Percentiles rank a stretch among this genome's conserved stretches.
Evolutionary conservation across 768 basidiomycete genomes (phyloP).

Genomic region (Tephrocybe sp.): DNA sequence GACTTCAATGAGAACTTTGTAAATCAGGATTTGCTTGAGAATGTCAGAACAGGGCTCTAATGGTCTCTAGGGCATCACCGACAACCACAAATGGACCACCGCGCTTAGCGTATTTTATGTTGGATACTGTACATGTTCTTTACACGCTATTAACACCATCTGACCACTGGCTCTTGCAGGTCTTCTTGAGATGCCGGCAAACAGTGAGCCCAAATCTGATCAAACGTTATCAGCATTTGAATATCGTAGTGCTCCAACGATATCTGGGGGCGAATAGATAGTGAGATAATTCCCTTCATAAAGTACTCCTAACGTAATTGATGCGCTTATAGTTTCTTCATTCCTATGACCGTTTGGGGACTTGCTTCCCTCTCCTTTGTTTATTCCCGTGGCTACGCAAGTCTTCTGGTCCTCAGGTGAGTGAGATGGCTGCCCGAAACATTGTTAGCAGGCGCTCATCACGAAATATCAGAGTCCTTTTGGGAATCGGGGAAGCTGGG

Average conservation of each 20-base stretch:
- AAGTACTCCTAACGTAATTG: not conserved
- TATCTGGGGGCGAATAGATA: conserved; percentile 57
- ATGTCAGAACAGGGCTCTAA: not conserved
- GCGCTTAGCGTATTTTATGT: conserved; percentile 59
- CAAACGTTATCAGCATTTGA: not conserved
- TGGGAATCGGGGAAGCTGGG: conserved; percentile 61
- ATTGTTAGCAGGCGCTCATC: too few species aligned
- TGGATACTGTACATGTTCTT: conserved; percentile 46
- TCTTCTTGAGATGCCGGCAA: conserved; percentile 57
- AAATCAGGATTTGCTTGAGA: conserved; percentile 12
- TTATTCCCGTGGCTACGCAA: conserved; percentile 53
- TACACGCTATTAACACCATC: not conserved
- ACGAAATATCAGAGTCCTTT: conserved; percentile 32
- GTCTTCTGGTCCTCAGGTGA: conserved; percentile 46
- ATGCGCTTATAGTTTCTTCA: conserved; percentile 44
- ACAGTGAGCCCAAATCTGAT: conserved; percentile 29
- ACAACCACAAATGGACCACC: conserved; percentile 55
- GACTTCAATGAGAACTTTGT: conserved; percentile 54
- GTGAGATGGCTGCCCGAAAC: not conserved
- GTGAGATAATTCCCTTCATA: conserved; percentile 24
- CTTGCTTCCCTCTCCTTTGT: conserved; percentile 50
- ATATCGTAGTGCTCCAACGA: conserved; percentile 46
- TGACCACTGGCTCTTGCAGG: conserved; percentile 17
- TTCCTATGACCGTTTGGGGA: conserved; percentile 53
- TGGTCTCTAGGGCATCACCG: conserved; percentile 42